Base-by-base conservation (phyloP, 805 yeast species). In the Lachancea sp. region DNA sequence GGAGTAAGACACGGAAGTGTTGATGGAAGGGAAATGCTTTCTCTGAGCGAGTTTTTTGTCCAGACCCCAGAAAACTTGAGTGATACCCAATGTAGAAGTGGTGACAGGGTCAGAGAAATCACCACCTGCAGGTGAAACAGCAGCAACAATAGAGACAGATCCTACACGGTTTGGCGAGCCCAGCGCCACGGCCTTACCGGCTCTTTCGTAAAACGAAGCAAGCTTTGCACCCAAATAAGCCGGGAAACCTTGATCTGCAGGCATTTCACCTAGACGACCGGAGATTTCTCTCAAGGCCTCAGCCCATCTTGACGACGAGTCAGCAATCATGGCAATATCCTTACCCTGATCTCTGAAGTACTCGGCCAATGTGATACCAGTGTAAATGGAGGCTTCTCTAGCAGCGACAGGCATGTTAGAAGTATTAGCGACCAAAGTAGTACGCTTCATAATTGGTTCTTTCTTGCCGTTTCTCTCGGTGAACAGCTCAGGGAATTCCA, bases 171-270 rank as follows among this genome's bases (percentile, higher is more conserved):
- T 85, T 52, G 99, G 99, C 48, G 95, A 87, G 63, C 99, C 99
- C 49, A 93, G 76, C 2, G 96, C 91, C 59, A 82, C 75, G 37
- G 96, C 95, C 67, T 85, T 88, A 73, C 99, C 99, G 38, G 99
- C 99, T 75, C 99, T 88, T 75, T 93, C 99, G 71, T 93, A 93
- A 80, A 93, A 93, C 46, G 98, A 91, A 47, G 99, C 98, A 61
- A 93, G 79, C 68, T 93, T 93, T 43, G 99, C 96, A 74, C 99
- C 99, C 68, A 93, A 77, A 68, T 93, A 93, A 42, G 99, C 99
- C 50, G 99, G 99, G 93, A 90, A 93, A 77, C 99, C 99, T 77
- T 95, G 99, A 73, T 93, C 99, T 51, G 99, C 99, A 66, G 99
- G 99, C 99, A 93, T 93, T 77, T 93, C 99, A 73, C 99, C 99